These are phyloP conservation scores for Sistotremastrum suecicum DNA, from an alignment of 768 basidiomycete genomes.

Conservation along the genomic window DNA sequence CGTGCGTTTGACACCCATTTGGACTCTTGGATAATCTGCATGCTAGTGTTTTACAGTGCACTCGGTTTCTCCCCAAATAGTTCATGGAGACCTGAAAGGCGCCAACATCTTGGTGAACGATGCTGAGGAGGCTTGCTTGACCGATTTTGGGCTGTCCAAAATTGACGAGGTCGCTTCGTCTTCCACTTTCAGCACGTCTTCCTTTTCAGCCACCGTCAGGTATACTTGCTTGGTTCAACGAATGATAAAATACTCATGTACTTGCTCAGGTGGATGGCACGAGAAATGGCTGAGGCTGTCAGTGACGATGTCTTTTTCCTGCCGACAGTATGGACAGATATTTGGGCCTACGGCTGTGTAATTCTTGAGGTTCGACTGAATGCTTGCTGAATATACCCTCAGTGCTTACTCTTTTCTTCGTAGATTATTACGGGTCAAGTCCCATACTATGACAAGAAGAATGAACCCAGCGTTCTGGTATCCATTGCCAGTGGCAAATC, in stretches of 20 bases:
- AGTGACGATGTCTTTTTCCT: background rate
- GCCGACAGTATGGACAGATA: constrained; percentile 1
- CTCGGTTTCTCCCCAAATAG: constrained; percentile 1
- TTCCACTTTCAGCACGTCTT: background rate
- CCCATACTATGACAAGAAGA: constrained; percentile 1
- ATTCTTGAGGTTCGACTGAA: constrained; percentile 2
- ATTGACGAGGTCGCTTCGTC: background rate
- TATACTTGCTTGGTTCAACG: background rate
- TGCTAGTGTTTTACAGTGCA: constrained; percentile 1
- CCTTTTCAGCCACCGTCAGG: background rate
- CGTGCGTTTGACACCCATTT: background rate
- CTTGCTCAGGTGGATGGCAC: constrained; percentile 4
- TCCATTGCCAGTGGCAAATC: background rate
- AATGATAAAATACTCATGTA: background rate
- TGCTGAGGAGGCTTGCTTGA: constrained; percentile 2
- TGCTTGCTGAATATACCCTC: background rate
- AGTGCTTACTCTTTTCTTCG: background rate
- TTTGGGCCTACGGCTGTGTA: constrained; percentile 2
- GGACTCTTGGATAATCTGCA: background rate
- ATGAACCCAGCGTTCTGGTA: constrained; percentile 1
- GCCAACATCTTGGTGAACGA: constrained; percentile 4
- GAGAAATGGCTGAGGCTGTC: background rate
- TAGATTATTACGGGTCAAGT: constrained; percentile 1
- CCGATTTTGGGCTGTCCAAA: constrained; percentile 2
- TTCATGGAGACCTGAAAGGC: constrained; percentile 5